phyloP scores from a whole-genome alignment of 2,329 filamentous ascomycete genomes.

The Colletotrichum sp. region DNA sequence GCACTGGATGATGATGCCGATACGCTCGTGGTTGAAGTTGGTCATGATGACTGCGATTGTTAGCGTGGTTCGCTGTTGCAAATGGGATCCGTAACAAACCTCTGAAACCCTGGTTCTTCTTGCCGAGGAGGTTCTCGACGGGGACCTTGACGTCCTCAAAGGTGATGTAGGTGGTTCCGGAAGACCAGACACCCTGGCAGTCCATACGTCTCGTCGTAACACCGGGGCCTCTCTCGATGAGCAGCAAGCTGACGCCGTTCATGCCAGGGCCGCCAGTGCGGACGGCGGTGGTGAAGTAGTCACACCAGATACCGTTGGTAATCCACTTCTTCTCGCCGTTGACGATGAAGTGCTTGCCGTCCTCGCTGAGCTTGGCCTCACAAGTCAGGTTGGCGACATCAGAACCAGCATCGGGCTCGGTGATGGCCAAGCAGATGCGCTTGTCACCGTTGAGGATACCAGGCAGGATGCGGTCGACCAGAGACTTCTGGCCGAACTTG shows the following conservation, averaged over 20 bases:
- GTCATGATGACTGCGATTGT: conserved; percentile 83
- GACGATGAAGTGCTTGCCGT: conserved; percentile 99
- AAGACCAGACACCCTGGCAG: conserved; percentile 96
- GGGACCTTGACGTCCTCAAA: conserved; percentile 99
- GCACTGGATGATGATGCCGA: conserved; percentile 98
- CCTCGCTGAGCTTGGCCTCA: conserved; percentile 91
- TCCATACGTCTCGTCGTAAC: conserved; percentile 96
- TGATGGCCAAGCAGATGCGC: conserved; percentile 96
- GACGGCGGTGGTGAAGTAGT: conserved; percentile 98
- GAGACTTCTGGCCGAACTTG: conserved; percentile 86
- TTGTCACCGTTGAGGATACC: conserved; percentile 91
- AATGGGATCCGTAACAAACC: conserved; percentile 53
- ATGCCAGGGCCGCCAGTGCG: conserved; percentile 88
- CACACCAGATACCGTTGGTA: conserved; percentile 94
- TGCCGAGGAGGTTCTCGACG: conserved; percentile 97
- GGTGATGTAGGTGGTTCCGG: conserved; percentile 94
- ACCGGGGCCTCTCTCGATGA: conserved; percentile 90
- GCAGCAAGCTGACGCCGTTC: conserved; percentile 88
- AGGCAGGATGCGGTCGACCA: conserved; percentile 87
- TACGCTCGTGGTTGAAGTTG: conserved; percentile 99
- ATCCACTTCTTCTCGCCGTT: conserved; percentile 99
- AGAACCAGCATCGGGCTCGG: conserved; percentile 91
- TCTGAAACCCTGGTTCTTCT: conserved; percentile 97
- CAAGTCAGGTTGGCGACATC: conserved; percentile 96
- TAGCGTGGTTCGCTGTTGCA: conserved; percentile 14